Percentiles rank a stretch among this genome's conserved stretches.
Conservation (phyloP, 2,329 filamentous ascomycete species). For the Xylariaceae sp. region DNA sequence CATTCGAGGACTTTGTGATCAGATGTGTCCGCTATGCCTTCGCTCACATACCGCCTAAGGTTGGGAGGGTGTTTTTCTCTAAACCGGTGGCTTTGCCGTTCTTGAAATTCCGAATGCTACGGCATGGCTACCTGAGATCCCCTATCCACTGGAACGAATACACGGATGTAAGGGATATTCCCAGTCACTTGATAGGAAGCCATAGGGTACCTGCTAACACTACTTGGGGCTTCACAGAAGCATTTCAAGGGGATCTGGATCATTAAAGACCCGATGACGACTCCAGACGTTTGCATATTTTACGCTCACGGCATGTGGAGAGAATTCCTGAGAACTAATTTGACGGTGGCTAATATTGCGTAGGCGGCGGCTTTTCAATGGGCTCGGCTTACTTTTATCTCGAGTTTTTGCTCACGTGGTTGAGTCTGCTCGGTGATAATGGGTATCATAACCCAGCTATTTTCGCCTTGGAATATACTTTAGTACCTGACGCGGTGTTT, state of each 20-base stretch:
- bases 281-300: slow-evolving; percentile 78
- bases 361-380: slow-evolving; percentile 81
- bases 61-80: slow-evolving; percentile 78
- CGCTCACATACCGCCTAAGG: slow-evolving; percentile 66
- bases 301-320: slow-evolving; percentile 70
- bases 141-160: slow-evolving; percentile 66
- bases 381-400: slow-evolving; percentile 83
- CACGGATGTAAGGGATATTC: slow-evolving; percentile 45
- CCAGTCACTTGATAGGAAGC: neutral
- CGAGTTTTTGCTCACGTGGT: slow-evolving; percentile 77
- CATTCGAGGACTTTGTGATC: slow-evolving; percentile 78
- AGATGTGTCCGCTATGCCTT: slow-evolving; percentile 80
- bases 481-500: slow-evolving; percentile 74
- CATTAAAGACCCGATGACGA: slow-evolving; percentile 57
- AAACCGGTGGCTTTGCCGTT: slow-evolving; percentile 75
- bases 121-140: slow-evolving; percentile 66
- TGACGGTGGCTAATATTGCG: slow-evolving; percentile 21
- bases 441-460: slow-evolving; percentile 77
- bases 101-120: slow-evolving; percentile 72
- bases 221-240: slow-evolving; percentile 38
- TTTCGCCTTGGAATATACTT: slow-evolving; percentile 78
- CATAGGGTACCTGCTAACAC: slow-evolving; percentile 15
- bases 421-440: slow-evolving; percentile 62
- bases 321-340: slow-evolving; percentile 47
- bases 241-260: slow-evolving; percentile 71